Evolutionary conservation across 768 basidiomycete genomes (phyloP).

Genomic region (Suillus plorans): DNA sequence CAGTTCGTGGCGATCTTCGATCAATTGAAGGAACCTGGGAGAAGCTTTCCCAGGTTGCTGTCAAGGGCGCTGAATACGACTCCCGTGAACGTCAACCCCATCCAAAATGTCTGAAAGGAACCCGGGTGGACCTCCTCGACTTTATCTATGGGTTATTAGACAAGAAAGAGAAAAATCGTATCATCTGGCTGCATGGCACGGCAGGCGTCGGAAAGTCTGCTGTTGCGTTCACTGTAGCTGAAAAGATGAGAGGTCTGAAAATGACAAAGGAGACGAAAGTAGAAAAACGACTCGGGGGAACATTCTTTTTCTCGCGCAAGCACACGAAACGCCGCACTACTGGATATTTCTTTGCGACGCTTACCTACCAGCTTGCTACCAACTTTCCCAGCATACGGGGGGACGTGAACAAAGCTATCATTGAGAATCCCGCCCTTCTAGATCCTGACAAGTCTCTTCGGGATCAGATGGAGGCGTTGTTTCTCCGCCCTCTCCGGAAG

Average conservation of each 20-base stretch:
- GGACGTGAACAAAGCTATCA: neutral
- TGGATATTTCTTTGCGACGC: neutral
- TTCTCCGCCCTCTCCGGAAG: neutral
- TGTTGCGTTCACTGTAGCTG: neutral
- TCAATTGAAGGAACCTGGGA: neutral
- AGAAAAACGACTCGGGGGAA: neutral
- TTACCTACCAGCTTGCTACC: neutral
- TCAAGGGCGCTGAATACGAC: neutral
- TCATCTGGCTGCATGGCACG: neutral
- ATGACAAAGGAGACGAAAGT: neutral
- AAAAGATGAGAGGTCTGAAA: neutral
- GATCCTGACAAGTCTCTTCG: neutral
- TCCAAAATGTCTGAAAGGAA: neutral
- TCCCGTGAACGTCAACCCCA: neutral
- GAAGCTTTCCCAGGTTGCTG: neutral
- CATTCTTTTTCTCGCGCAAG: slow-evolving; percentile 1
- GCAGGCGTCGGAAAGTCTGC: neutral
- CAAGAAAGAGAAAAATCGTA: neutral
- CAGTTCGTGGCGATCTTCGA: neutral
- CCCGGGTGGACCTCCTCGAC: neutral
- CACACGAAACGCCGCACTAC: neutral
- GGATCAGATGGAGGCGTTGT: neutral
- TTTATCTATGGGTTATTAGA: neutral
- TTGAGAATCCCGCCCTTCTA: neutral
- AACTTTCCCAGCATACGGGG: neutral